Evolutionary conservation across 129 eudicot genomes (phyloP), one percentile per base, ranked within the genome.

Genomic region (Deinandra increscens): DNA sequence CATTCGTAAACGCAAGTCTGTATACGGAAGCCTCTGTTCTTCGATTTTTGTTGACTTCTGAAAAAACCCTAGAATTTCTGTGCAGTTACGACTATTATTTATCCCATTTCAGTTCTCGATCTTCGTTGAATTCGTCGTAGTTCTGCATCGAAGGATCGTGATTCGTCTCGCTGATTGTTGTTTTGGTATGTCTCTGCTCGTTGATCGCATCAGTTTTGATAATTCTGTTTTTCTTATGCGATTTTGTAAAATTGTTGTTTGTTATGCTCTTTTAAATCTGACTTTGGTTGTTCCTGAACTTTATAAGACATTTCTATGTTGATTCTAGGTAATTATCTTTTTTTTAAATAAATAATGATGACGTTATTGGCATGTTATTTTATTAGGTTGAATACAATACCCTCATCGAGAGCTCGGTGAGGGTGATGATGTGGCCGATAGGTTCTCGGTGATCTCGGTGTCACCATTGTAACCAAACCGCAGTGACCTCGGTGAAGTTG

Each of bases 11-110:
- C 64, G 80, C 80, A 68, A 76, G 75, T 60, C 75, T 76, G 70
- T 76, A 51, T 48, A 60, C 80, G 75, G 72, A 75, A 66, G 49
- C 68, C 56, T 75, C 73, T 43, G 66, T 64, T 75, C 79, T 54
- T 66, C 56, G 12, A 22, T n/a, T 43, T 65, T 46, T 20, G 46
- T 76, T 76, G 80, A 76, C 80, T 64, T 65, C 54, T 55, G 58
- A 66, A 62, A 29, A 14, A 55, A 41, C 66, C 46, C 45, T 67
- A 41, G 17, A 55, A 41, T 65, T 55, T 43, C 51, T 63, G 53
- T 39, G 1, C 39, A 66, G 20, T 54, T 31, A 0, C 68, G 5
- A 44, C 67, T 66, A 2, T 66, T 75, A 36, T 72, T 18, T 48
- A 61, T 71, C 4, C 14, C 20, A 12, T 19, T 10, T 9, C 14